Evolutionary conservation across 208 protist genomes (phyloP), one percentile per base, ranked within the genome.

Genomic region (Trichomonas vaginalis): DNA sequence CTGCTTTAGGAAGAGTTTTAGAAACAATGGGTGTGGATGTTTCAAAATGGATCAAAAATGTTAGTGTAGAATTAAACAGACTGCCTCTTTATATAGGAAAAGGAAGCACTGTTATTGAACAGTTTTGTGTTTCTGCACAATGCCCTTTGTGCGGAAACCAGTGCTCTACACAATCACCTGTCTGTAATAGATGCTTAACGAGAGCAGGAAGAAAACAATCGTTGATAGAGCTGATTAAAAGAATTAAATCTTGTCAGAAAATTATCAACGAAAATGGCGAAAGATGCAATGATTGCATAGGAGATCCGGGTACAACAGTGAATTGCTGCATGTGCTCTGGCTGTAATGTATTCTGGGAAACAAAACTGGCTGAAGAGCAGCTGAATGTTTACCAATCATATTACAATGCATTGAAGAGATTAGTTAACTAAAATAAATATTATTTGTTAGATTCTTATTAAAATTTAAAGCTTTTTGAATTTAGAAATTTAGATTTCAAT

Each of bases 11-110:
- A 17, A 48, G 86, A 17, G 86, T 92, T 17, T 15, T 92, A 1
- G 86, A 92, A 51, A 92, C 86, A 39, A 92, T 92, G 40, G 86
- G 86, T 9, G 45, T 92, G 6, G 86, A 92, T 32, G 86, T 92
- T 1, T 39, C 2, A 15, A 4, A 92, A 51, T 92, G 86, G 86
- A 51, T 51, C 32, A 35, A 51, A 45, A 51, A 51, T 51, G 46
- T 42, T 42, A 14, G 15, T 35, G 9, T 3, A 0, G 45, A 92
- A 39, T 92, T 92, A 32, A 27, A 9, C 15, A 92, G 56, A 42
- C 4, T 92, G 1, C 86, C 86, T 35, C 8, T 56, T 56, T 92
- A 92, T 39, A n/a, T 39, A 37, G 46, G n/a, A 37, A 92, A 51
- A 40, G 14, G 14, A 48, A 21, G n/a, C 0, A 92, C 39, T 6